Evolutionary conservation across 768 basidiomycete genomes (phyloP), one percentile per base, ranked within the genome.

Genomic region (Fistulinella prunicolor): DNA sequence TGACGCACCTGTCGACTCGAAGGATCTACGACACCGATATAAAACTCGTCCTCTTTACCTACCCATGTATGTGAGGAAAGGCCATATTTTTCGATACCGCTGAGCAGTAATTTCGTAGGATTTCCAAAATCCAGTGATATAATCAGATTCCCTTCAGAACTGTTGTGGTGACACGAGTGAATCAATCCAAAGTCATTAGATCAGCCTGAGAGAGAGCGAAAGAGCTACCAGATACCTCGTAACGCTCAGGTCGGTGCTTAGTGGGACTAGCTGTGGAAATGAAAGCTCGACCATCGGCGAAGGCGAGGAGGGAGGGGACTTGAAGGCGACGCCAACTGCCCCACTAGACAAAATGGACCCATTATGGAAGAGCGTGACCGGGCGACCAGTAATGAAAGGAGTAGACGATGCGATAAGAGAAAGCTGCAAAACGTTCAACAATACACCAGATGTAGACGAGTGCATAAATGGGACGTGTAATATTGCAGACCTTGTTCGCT

Each of bases 351-450:
- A 64, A 21, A 88, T 74, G 1, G 73, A 60, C 30, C 72, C 68
- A 42, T 85, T 77, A 49, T 75, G 65, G 50, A 89, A 81, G 9
- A 91, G 69, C 0, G 89, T 90, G 23, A 84, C 78, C 1, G 83
- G 82, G 17, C 84, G 70, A 13, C 88, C 89, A 1, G 86, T 90
- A 6, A 88, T 68, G 61, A 91, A 91, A 1, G 88, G 87, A 2
- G 89, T 91, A 3, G 87, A 83, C 0, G 87, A 73, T 0, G 82
- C 84, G 19, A 85, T 64, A 17, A 90, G 72, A 4, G 87, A 86
- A 44, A 88, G 66, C 81, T 88, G 58, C 26, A 10, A 4, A 24
- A 41, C 32, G n/a, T n/a, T n/a, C n/a, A n/a, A n/a, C n/a, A n/a
- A n/a, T n/a, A 40, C 30, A 36, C 4, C 30, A 16, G 24, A 24